phyloP scores from a whole-genome alignment of 2,329 filamentous ascomycete genomes.

The Fusarium anguioides region DNA sequence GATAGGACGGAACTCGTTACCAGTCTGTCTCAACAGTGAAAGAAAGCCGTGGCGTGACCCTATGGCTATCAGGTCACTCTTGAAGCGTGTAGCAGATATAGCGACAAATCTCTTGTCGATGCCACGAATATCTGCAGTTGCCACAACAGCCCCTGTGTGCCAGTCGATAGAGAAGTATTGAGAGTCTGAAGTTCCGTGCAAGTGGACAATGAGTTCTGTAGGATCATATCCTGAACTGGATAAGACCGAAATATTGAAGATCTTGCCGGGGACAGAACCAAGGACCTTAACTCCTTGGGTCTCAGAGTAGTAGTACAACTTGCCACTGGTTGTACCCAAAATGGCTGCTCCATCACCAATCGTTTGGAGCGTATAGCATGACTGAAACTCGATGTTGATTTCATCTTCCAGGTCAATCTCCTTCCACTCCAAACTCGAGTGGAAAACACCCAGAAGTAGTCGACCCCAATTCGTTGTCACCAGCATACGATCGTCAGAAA shows the following conservation, averaged over 20 bases:
- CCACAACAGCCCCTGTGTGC: slow-evolving; percentile 44
- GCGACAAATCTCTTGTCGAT: slow-evolving; percentile 63
- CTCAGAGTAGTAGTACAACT: slow-evolving; percentile 58
- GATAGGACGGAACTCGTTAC: slow-evolving; percentile 46
- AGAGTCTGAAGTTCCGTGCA: slow-evolving; percentile 59
- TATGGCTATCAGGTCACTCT: slow-evolving; percentile 58
- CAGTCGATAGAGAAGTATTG: slow-evolving; percentile 56
- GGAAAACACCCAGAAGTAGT: slow-evolving; percentile 61
- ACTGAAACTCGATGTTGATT: slow-evolving; percentile 53
- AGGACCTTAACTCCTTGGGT: slow-evolving; percentile 49
- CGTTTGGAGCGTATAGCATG: slow-evolving; percentile 60
- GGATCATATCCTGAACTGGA: slow-evolving; percentile 8
- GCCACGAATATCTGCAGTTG: slow-evolving; percentile 48
- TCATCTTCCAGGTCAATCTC: slow-evolving; percentile 53
- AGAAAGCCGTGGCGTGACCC: slow-evolving; percentile 66
- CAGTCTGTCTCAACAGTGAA: slow-evolving; percentile 46
- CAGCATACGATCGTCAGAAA: slow-evolving; percentile 64
- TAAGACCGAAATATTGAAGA: slow-evolving; percentile 62
- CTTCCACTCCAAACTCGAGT: slow-evolving; percentile 53
- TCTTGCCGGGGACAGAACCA: slow-evolving; percentile 58
- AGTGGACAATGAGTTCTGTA: slow-evolving; percentile 57
- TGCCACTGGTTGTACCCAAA: slow-evolving; percentile 62
- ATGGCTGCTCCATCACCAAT: slow-evolving; percentile 55
- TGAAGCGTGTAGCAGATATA: slow-evolving; percentile 58
- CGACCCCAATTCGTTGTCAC: slow-evolving; percentile 70